Conservation (phyloP, 2,329 filamentous ascomycete species). For the Cladosporium sp. region DNA sequence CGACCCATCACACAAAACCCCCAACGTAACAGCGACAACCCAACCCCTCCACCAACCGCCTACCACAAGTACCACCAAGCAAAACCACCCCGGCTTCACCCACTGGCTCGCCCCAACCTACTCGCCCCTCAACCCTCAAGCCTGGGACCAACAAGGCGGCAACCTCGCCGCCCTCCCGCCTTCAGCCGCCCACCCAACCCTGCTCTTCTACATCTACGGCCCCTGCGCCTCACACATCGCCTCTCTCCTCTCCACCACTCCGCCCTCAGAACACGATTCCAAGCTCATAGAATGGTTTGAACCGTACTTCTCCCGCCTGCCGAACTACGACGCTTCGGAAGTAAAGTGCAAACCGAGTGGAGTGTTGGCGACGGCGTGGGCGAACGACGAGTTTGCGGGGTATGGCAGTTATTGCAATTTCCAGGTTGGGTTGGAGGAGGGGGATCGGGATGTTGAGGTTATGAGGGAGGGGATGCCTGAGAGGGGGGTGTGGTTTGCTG, state of each 20-base stretch:
- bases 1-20: constrained; percentile 27
- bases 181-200: constrained; percentile 69
- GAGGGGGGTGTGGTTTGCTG: constrained; percentile 78
- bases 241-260: constrained; percentile 30
- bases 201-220: constrained; percentile 81
- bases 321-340: constrained; percentile 60
- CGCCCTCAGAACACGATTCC: constrained; percentile 52
- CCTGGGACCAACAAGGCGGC: constrained; percentile 66
- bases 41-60: constrained; percentile 38
- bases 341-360: constrained; percentile 63
- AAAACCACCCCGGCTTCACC: constrained; percentile 65
- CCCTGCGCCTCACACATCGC: constrained; percentile 61
- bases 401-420: constrained; percentile 86
- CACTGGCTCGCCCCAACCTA: constrained; percentile 76
- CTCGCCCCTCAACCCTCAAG: constrained; percentile 58
- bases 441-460: constrained; percentile 69
- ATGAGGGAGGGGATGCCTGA: constrained; percentile 60
- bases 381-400: constrained; percentile 75
- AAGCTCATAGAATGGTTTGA: constrained; percentile 68
- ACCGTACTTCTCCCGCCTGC: constrained; percentile 77
- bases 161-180: constrained; percentile 70
- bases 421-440: constrained; percentile 70
- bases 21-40: constrained; percentile 43
- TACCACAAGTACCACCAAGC: constrained; percentile 26
- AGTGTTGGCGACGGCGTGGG: constrained; percentile 74